Percentiles rank a stretch among this genome's conserved stretches.
Conservation (phyloP, 2,329 filamentous ascomycete genomes). For the Dactylonectria macrodidyma region DNA sequence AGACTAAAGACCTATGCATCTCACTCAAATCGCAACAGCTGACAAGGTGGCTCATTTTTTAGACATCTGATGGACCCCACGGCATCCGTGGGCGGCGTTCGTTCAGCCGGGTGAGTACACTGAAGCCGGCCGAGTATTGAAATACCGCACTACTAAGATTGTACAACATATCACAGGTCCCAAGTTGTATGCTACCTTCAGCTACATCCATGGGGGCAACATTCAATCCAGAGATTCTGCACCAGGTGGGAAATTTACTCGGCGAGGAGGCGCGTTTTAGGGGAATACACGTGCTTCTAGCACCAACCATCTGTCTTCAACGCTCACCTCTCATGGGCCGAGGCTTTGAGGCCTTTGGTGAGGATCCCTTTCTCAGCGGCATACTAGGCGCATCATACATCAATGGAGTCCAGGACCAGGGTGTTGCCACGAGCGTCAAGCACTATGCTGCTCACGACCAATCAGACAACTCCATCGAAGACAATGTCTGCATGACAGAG, state of each 20-base stretch:
- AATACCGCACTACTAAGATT: not conserved
- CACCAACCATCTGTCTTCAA: constrained; percentile 68
- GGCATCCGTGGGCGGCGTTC: constrained; percentile 42
- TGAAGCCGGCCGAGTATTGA: too few relatives aligned
- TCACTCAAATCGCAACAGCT: not conserved
- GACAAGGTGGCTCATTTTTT: not conserved
- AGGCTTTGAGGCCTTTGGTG: constrained; percentile 60
- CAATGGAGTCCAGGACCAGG: constrained; percentile 58
- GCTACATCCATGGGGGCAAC: constrained; percentile 68
- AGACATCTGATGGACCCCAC: constrained; percentile 44
- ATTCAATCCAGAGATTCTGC: constrained; percentile 72
- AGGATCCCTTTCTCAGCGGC: constrained; percentile 61
- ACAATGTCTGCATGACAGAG: constrained; percentile 2
- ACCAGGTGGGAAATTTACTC: constrained; percentile 69
- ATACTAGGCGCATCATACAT: constrained; percentile 57
- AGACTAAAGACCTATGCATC: not conserved
- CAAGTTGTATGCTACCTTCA: constrained; percentile 58
- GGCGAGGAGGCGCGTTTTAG: constrained; percentile 68
- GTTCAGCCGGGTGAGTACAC: constrained; percentile 34
- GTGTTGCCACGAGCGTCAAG: constrained; percentile 58
- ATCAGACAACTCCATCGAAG: not conserved
- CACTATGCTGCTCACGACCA: constrained; percentile 49
- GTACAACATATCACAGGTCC: constrained; percentile 12
- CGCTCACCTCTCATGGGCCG: constrained; percentile 63
- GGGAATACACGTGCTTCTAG: constrained; percentile 73